Base-by-base conservation (phyloP, 2,329 filamentous ascomycete species). In the Ramularia collo-cygni region DNA sequence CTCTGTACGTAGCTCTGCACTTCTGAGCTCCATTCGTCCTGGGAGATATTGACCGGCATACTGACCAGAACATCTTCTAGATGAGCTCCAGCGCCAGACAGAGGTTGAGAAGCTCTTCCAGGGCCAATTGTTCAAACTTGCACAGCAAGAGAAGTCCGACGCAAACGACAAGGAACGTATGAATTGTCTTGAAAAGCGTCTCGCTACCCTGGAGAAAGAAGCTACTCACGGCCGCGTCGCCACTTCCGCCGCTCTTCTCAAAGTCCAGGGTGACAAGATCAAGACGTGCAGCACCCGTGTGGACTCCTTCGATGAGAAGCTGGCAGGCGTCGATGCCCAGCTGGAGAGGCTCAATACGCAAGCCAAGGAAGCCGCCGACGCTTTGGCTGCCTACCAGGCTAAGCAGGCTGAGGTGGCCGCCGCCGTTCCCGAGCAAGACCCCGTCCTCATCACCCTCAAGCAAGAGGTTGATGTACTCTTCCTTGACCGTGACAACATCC, bases 61-160 rank as follows among this genome's bases (percentile, higher is more conserved):
- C 21, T 24, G 21, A 24, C 6, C n/a, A n/a, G n/a, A n/a, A n/a
- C n/a, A n/a, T 24, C 6, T 24, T 24, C 21, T 24, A 24, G 21
- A 58, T 40, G 55, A 58, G 42, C 38, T 56, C 27, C 44, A 53
- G 21, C 54, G 56, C 17, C 28, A 52, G 32, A 47, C 46, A 14
- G 54, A 58, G 16, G 24, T 40, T 17, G 53, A 59, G 39, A 35
- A 39, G n/a, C 51, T 59, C 7, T 56, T 58, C 32, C 40, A 54
- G 13, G 34, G 37, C n/a, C 40, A 46, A 14, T 50, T 57, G 44
- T 51, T 56, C 42, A 33, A 44, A 6, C 41, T 51, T 6, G 45
- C 52, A 8, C 28, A 29, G 27, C 24, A 38, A 10, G 47, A 47
- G 16, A 33, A 46, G 6, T 40, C 35, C 13, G 29, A 32, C 12